Conservation (phyloP, 176 grass and related monocot species). For the Musa schizocarpa region DNA sequence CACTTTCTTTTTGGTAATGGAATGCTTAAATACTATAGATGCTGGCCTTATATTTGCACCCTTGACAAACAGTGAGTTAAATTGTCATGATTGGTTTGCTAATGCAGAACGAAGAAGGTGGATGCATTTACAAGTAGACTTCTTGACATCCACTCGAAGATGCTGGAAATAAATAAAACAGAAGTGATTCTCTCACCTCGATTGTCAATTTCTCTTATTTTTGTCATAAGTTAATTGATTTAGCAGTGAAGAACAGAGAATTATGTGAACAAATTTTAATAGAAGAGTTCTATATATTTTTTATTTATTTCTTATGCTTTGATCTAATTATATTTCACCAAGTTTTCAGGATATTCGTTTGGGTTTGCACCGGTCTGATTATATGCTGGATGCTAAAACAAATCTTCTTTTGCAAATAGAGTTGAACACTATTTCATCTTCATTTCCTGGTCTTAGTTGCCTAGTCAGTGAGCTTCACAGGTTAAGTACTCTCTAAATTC, state of each 20-base stretch:
- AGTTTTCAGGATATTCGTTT: slow-evolving; percentile 72
- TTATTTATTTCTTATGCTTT: background rate
- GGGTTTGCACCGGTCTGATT: slow-evolving; percentile 93
- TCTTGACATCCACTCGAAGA: slow-evolving; percentile 75
- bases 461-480: slow-evolving; percentile 87
- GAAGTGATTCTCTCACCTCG: slow-evolving; percentile 37
- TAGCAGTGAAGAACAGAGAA: no score
- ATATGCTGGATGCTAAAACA: slow-evolving; percentile 91
- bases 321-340: slow-evolving; percentile 5
- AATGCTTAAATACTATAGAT: background rate
- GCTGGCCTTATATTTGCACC: background rate
- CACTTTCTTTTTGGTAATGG: no score
- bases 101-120: slow-evolving; percentile 71
- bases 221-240: background rate
- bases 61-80: background rate
- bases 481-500: slow-evolving; percentile 24
- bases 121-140: slow-evolving; percentile 80
- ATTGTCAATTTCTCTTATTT: background rate
- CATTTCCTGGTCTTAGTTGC: slow-evolving; percentile 82
- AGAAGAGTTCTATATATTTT: background rate
- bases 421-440: slow-evolving; percentile 88
- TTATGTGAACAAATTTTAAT: background rate
- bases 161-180: slow-evolving; percentile 64
- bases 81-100: background rate
- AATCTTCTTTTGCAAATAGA: slow-evolving; percentile 91